Evolutionary conservation across 352 stramenopile genomes (phyloP), one percentile per base, ranked within the genome.

Genomic region (Globisporangium alternatum): DNA sequence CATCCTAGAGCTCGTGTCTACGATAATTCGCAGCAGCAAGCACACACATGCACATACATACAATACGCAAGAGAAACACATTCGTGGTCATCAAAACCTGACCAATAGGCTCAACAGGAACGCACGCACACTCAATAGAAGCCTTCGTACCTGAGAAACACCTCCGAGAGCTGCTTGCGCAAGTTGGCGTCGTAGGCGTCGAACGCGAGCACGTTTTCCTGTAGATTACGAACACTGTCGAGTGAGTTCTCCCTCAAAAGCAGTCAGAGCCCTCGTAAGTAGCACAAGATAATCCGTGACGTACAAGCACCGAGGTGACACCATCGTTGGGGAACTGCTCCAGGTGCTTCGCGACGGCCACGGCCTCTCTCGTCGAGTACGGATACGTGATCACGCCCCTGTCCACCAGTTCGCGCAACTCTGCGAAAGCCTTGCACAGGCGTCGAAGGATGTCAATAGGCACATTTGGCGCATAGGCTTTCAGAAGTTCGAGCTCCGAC

Each of bases 151-250:
- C 82, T 81, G 30, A 89, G 64, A 59, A 97, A 96, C 28, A 96
- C 85, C 43, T 94, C 74, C 0, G 82, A 81, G 8, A 96, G 71
- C 35, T 91, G 75, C 59, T 78, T 77, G 48, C 85, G 85, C 60
- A 95, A 74, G 58, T 86, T 84, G 35, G 70, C 71, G 65, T 93
- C 86, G 66, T 93, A 96, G 2, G 76, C 78, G 44, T 99, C 96
- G 69, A 98, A 98, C 13, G 91, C 93, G 25, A 99, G 73, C 17
- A 99, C 90, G 68, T 99, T 98, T 66, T 97, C 81, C 69, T 99
- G 65, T 58, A 75, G 3, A 44, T 33, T 1, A 13, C 30, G 2
- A 19, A 22, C 12, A 22, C 7, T 21, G 12, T 55, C 13, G 25
- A 28, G 19, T 31, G 25, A 48, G 12, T 22, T 21, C 22, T 21